Base-by-base conservation (phyloP, 176 grass and related monocot species). In the Musa acuminata region DNA sequence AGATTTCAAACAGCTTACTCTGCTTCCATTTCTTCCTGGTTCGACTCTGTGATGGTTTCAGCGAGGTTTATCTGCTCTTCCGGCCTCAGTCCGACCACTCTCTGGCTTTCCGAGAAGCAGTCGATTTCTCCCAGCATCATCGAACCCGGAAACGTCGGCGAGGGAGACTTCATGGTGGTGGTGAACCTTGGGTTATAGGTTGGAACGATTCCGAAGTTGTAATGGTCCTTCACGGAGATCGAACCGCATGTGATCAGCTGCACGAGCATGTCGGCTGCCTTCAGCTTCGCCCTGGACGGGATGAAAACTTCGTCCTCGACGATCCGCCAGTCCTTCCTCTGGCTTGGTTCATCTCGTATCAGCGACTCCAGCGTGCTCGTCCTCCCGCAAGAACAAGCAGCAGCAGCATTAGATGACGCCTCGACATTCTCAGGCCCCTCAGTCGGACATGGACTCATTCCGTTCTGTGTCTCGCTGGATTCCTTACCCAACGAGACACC, bases 221-320 rank as follows among this genome's bases (percentile, higher is more conserved):
- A 85, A 21, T 92, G 87, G 67, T 92, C 87, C 71, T 96, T 89
- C 25, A 87, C 89, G 75, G 92, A 89, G 72, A 96, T 76, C 43
- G 89, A 83, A 4, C 92, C 89, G 63, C 93, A 96, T 13, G 93
- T 96, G 75, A 96, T 84, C 3, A 96, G 52, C 84, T 92, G 93
- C 83, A 96, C 84, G 11, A 96, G 80, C 80, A 96, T 83, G 84
- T 96, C 92, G 71, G 87, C 80, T 1, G 85, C 86, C 82, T 87
- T 96, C 69, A 92, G 76, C 74, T 85, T 96, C 51, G 48, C 75
- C 68, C 76, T 80, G 63, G 75, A 64, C 13, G 89, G 80, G 17
- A 73, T 76, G 75, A 80, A 80, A 60, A 84, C 83, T 29, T 86
- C 89, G 78, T 88, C 89, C 72, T 86, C 84, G 17, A 89, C 57